Conservation (phyloP, 2,329 filamentous ascomycete genomes). For the Colletotrichum caudatum region DNA sequence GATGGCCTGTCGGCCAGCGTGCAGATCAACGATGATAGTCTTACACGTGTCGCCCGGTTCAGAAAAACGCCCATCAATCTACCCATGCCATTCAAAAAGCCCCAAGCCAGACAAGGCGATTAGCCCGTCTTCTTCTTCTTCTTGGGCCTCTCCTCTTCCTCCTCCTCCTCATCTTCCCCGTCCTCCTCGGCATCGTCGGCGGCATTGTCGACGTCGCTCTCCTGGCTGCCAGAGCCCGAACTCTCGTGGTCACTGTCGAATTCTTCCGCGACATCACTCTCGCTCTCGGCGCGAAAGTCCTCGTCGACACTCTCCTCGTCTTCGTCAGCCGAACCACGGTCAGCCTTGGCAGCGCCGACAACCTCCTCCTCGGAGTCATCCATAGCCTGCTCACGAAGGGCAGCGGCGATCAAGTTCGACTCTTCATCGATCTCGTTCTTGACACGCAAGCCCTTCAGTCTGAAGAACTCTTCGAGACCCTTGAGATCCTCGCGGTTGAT, state of each 20-base stretch:
- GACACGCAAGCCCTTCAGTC: slow-evolving; percentile 91
- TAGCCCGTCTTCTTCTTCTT: slow-evolving; percentile 61
- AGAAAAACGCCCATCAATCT: slow-evolving; percentile 24
- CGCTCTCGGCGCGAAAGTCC: slow-evolving; percentile 92
- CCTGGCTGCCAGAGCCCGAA: slow-evolving; percentile 73
- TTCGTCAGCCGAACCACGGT: slow-evolving; percentile 93
- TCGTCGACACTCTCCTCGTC: slow-evolving; percentile 96
- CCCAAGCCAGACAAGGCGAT: neutral
- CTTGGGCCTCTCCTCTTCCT: slow-evolving; percentile 61
- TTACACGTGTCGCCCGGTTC: slow-evolving; percentile 28
- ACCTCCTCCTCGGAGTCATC: slow-evolving; percentile 87
- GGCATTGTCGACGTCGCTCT: slow-evolving; percentile 69
- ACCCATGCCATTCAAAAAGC: slow-evolving; percentile 5
- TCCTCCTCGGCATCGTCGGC: slow-evolving; percentile 58
- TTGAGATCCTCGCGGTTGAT: slow-evolving; percentile 99
- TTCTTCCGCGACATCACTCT: slow-evolving; percentile 96
- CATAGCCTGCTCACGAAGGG: slow-evolving; percentile 85
- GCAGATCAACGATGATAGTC: slow-evolving; percentile 23
- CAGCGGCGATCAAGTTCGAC: slow-evolving; percentile 81
- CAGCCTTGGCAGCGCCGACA: slow-evolving; percentile 72
- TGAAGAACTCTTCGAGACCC: slow-evolving; percentile 97
- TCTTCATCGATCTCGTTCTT: slow-evolving; percentile 99
- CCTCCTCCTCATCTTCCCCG: slow-evolving; percentile 59
- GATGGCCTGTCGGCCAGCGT: slow-evolving; percentile 12
- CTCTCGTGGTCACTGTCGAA: slow-evolving; percentile 94